A percentile compares a stretch with the other conserved stretches of the same genome.
phyloP scores from a whole-genome alignment of 2,329 filamentous ascomycete genomes.

The Sclerotiophoma versabilis region DNA sequence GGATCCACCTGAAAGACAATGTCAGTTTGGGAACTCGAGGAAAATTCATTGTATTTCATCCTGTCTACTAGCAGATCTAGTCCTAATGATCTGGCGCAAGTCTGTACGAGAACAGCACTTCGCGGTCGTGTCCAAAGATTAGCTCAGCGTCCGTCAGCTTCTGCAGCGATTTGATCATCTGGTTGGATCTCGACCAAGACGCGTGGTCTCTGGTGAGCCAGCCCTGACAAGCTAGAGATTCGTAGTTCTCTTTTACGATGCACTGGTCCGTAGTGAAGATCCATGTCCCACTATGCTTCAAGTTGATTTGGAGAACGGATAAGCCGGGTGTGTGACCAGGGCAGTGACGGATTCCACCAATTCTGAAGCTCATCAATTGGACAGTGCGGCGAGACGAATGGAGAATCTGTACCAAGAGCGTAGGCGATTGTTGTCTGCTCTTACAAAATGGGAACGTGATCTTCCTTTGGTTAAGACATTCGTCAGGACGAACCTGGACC shows the following conservation, averaged over 20 bases:
- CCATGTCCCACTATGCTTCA: conserved; percentile 44
- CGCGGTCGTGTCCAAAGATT: conserved; percentile 39
- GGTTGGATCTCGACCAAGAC: conserved; percentile 36
- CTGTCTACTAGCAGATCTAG: too few relatives aligned
- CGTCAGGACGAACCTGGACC: background rate
- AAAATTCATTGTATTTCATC: too few relatives aligned
- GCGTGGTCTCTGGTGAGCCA: conserved; percentile 49
- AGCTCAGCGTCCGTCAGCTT: conserved; percentile 33
- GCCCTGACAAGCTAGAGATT: conserved; percentile 43
- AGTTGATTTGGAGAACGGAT: conserved; percentile 47
- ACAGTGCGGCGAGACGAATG: background rate
- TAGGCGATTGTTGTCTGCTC: background rate
- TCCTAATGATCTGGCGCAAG: conserved; percentile 2
- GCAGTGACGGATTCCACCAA: conserved; percentile 32
- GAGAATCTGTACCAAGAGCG: background rate
- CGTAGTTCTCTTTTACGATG: conserved; percentile 47
- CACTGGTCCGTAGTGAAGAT: conserved; percentile 50
- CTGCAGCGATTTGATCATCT: conserved; percentile 38
- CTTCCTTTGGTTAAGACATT: conserved; percentile 4
- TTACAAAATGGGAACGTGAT: conserved; percentile 1
- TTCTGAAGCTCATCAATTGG: background rate
- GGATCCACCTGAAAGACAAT: too few relatives aligned
- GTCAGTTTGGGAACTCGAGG: too few relatives aligned
- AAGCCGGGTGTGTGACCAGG: conserved; percentile 50
- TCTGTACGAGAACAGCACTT: conserved; percentile 1